A percentile compares a stretch with the other conserved stretches of the same genome.
These are phyloP conservation scores for Thelonectria discophora DNA, from an alignment of 2,329 filamentous ascomycete genomes.

Conservation along the genomic window DNA sequence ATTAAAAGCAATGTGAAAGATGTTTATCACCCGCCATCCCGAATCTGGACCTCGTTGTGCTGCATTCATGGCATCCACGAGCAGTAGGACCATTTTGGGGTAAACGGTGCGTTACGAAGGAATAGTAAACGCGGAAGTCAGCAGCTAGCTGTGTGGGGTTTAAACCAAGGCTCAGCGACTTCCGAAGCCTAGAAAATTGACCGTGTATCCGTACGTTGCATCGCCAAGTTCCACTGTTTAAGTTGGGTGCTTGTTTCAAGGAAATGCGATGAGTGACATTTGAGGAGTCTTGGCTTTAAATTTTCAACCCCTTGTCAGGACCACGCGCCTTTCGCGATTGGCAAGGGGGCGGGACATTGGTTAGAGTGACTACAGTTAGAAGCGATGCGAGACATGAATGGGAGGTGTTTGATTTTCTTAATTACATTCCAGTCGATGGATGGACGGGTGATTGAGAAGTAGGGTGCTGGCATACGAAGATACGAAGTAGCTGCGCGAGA, in stretches of 20 bases:
- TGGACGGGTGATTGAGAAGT: too few relatives aligned
- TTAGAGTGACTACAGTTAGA: constrained; percentile 1
- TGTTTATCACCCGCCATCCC: neutral
- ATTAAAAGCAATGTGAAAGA: constrained; percentile 2
- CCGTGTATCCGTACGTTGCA: neutral
- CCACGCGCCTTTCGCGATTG: neutral
- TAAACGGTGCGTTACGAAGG: too few relatives aligned
- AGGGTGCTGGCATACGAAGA: too few relatives aligned
- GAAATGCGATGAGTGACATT: constrained; percentile 1
- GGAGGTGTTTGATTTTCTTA: neutral
- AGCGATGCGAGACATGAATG: neutral
- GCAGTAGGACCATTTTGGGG: neutral
- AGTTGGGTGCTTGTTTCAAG: neutral
- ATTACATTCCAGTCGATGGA: neutral
- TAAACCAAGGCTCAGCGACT: neutral
- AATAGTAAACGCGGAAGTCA: too few relatives aligned
- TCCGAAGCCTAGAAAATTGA: neutral
- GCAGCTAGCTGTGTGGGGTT: too few relatives aligned
- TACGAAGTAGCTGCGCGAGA: neutral
- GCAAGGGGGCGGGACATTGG: constrained; percentile 6
- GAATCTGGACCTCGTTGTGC: neutral
- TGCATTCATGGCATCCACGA: neutral
- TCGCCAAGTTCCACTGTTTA: too few relatives aligned
- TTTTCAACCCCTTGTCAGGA: constrained; percentile 6
- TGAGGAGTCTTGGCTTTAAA: constrained; percentile 5